Base-by-base conservation (phyloP, 129 eudicot genomes). In the Lactuca saligna region DNA sequence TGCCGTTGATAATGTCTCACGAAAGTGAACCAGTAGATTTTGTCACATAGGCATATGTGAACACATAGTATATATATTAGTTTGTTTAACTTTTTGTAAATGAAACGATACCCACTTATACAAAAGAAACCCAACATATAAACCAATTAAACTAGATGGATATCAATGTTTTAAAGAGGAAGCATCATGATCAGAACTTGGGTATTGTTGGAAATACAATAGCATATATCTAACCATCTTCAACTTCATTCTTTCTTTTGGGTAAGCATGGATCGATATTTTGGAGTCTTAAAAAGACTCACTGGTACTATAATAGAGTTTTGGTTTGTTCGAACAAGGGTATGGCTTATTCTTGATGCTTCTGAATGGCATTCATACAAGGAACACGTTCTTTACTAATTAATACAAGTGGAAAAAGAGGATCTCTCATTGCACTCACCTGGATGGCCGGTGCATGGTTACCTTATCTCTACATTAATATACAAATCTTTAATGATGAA, bases 391-490 rank as follows among this genome's bases (percentile, higher is more conserved):
- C 9, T 61, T 35, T 29, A 35, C 48, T 7, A 33, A 44, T 7
- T 1, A 20, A n/a, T 14, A 33, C 17, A 46, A 14, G 11, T 57
- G 61, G 50, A 16, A 4, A 57, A 55, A 11, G 12, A 39, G 33
- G 37, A 66, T 58, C 15, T 37, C n/a, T 29, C 56, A n/a, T 61
- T 20, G 15, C 57, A 71, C 29, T 25, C 29, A 25, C 29, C 2
- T 25, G 29, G 29, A 1, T 25, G 29, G 29, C 29, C 29, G 29
- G 29, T 25, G 29, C 29, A 25, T 61, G 76, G 66, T 74, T 57
- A 66, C 73, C 61, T 66, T 74, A 74, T 66, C 61, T 66, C 66
- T 48, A 74, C 38, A 32, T 48, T 65, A 74, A 74, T 74, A 38
- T 65, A 33, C 53, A 54, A 46, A 63, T 3, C 17, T n/a, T 62